Evolutionary conservation across 2,329 filamentous ascomycete species (phyloP).

Genomic region (Colletotrichum sp.): DNA sequence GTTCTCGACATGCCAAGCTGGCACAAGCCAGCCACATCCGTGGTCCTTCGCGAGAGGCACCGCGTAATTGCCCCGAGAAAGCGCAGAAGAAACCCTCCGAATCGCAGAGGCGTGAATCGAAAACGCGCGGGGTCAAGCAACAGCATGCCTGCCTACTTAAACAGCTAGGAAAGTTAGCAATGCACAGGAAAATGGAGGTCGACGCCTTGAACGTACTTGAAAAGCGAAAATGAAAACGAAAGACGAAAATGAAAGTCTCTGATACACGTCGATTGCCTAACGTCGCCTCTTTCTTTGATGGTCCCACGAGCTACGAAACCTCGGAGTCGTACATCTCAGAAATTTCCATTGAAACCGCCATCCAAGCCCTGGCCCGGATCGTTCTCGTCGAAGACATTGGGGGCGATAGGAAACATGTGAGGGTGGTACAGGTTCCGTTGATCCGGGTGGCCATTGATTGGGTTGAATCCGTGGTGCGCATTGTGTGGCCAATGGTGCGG

Average conservation of each 20-base stretch:
- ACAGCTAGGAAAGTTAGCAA: constrained; percentile 8
- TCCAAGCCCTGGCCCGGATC: neutral
- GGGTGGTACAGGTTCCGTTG: neutral
- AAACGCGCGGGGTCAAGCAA: neutral
- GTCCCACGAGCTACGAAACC: neutral
- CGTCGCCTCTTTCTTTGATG: neutral
- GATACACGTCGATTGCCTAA: neutral
- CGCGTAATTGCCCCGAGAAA: neutral
- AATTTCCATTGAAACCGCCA: neutral
- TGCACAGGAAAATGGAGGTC: accelerated
- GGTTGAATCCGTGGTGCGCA: neutral
- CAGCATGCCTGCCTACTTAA: neutral
- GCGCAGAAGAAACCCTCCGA: neutral
- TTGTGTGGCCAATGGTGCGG: neutral
- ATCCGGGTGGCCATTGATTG: neutral
- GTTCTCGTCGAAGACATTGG: neutral
- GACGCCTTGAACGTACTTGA: neutral
- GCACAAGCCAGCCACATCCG: neutral
- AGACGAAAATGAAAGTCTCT: neutral
- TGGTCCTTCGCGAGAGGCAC: neutral
- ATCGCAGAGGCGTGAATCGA: neutral
- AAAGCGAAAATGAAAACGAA: neutral
- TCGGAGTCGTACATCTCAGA: neutral
- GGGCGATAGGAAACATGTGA: neutral
- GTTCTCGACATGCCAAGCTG: neutral